Percentiles rank a stretch among this genome's conserved stretches.
Conservation (phyloP, 257 asterid genomes). For the Solanum verrucosum region DNA sequence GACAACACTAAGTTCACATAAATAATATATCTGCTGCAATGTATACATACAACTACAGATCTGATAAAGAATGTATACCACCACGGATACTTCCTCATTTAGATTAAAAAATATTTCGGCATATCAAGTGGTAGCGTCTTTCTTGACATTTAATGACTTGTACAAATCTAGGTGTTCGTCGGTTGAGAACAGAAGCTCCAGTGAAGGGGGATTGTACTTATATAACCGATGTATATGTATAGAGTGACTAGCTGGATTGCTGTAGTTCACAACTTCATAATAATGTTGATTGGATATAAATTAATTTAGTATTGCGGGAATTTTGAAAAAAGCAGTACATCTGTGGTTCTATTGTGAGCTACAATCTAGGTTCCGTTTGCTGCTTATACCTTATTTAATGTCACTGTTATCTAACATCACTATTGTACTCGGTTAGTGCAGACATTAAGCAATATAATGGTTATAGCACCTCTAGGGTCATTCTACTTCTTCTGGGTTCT, state of each 20-base stretch:
- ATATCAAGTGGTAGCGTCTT: neutral
- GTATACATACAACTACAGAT: neutral
- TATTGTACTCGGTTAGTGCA: neutral
- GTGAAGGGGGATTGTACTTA: neutral
- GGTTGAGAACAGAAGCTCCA: neutral
- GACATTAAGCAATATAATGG: neutral
- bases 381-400: neutral
- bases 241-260: neutral
- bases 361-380: neutral
- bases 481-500: neutral
- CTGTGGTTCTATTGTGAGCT: neutral
- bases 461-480: neutral
- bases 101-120: neutral
- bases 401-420: neutral
- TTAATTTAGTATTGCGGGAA: neutral
- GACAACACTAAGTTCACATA: neutral
- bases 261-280: neutral
- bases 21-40: neutral
- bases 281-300: neutral
- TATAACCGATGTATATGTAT: neutral
- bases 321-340: neutral
- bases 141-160: neutral
- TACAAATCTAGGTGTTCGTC: neutral
- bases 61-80: neutral
- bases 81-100: neutral